These are phyloP conservation scores for Yarrowia sp. DNA, from an alignment of 805 yeast species.

Conservation along the genomic window DNA sequence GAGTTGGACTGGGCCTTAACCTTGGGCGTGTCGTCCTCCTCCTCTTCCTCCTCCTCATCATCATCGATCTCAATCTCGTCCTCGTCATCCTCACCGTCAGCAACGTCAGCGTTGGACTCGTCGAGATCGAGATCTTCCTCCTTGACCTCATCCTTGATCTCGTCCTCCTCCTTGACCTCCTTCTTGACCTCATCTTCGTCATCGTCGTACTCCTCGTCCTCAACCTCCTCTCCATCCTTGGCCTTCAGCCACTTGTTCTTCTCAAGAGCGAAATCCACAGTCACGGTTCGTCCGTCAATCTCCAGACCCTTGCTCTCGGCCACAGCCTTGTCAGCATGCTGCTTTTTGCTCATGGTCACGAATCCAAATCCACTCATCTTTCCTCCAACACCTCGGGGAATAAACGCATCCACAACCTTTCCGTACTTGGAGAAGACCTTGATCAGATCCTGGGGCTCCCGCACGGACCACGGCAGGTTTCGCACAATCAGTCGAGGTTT, in stretches of 20 bases:
- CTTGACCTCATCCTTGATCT: slow-evolving; percentile 35
- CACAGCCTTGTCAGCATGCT: slow-evolving; percentile 81
- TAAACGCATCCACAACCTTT: slow-evolving; percentile 83
- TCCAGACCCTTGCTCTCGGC: slow-evolving; percentile 75
- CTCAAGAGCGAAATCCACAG: slow-evolving; percentile 92
- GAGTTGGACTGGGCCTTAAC: slow-evolving; percentile 48
- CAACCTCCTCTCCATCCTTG: slow-evolving; percentile 54
- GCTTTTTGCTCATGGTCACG: slow-evolving; percentile 82
- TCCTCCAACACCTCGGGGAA: slow-evolving; percentile 88
- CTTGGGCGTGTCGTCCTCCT: slow-evolving; percentile 43
- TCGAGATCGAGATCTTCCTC: slow-evolving; percentile 50
- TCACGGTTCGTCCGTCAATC: slow-evolving; percentile 88
- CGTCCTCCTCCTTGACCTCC: slow-evolving; percentile 52
- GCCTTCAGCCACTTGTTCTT: slow-evolving; percentile 79
- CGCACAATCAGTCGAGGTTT: slow-evolving; percentile 86
- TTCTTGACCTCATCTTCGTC: slow-evolving; percentile 48
- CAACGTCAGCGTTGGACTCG: slow-evolving; percentile 47
- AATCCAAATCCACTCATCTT: slow-evolving; percentile 95
- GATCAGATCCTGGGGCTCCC: slow-evolving; percentile 74
- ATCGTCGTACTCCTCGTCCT: slow-evolving; percentile 52
- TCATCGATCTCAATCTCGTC: slow-evolving; percentile 50
- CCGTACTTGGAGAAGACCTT: slow-evolving; percentile 79
- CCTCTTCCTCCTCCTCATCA: slow-evolving; percentile 51
- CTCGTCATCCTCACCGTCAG: slow-evolving; percentile 45
- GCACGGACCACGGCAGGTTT: slow-evolving; percentile 95